Percentiles rank a stretch among this genome's conserved stretches.
Conservation (phyloP, 2,329 filamentous ascomycete species). For the Cladosporium oxysporum region DNA sequence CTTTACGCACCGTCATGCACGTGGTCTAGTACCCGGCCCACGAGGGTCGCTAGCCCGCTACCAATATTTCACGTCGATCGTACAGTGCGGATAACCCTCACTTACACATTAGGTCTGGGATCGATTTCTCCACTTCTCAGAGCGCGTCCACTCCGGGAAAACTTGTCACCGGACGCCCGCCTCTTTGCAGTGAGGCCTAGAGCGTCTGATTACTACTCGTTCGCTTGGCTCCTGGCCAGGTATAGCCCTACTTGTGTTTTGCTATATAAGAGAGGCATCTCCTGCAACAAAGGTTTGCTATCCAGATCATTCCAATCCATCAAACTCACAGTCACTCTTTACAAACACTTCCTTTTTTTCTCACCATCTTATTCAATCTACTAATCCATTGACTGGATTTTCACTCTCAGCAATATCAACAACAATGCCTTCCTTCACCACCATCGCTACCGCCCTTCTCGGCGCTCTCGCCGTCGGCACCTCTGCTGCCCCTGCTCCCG, state of each 20-base stretch:
- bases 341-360: background rate
- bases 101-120: background rate
- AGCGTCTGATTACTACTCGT: background rate
- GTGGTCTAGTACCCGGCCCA: background rate
- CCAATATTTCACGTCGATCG: slow-evolving; percentile 5
- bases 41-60: background rate
- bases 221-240: background rate
- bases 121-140: slow-evolving; percentile 2
- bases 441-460: slow-evolving; percentile 18
- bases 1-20: background rate
- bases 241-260: background rate
- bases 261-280: slow-evolving; percentile 5
- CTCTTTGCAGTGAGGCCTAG: slow-evolving; percentile 8
- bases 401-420: background rate
- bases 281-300: background rate
- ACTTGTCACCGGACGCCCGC: background rate
- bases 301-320: slow-evolving; percentile 7
- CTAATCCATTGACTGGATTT: slow-evolving; percentile 17
- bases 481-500: slow-evolving; percentile 17
- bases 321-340: slow-evolving; percentile 5
- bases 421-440: slow-evolving; percentile 20
- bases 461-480: slow-evolving; percentile 19
- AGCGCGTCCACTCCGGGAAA: background rate
- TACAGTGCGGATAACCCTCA: background rate
- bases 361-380: background rate